These are phyloP conservation scores for Lasiosphaeria ovina DNA, from an alignment of 495 filamentous ascomycete species.

Conservation along the genomic window DNA sequence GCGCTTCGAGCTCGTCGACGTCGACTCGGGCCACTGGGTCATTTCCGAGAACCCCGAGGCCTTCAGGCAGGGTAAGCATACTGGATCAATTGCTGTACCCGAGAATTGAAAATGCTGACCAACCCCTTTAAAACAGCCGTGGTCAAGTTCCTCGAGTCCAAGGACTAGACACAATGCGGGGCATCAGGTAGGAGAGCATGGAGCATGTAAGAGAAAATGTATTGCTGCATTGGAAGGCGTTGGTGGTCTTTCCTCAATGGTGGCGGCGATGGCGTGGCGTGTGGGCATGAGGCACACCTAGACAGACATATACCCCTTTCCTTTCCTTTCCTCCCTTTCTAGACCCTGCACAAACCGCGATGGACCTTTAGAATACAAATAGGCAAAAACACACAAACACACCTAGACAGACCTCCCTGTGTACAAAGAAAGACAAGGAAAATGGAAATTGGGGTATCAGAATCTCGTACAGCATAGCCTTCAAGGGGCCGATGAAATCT, in stretches of 20 bases:
- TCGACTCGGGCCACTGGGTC: conserved; percentile 91
- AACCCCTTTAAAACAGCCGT: conserved; percentile 44
- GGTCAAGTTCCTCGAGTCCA: conserved; percentile 59
- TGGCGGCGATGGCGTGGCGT: no score
- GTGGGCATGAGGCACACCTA: neutral
- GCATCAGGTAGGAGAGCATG: no score
- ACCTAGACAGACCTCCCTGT: no score
- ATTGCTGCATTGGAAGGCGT: neutral
- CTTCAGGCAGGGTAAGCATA: conserved; percentile 70
- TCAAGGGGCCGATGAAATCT: neutral
- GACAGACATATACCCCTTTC: conserved; percentile 3
- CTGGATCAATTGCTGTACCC: conserved; percentile 2
- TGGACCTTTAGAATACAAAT: conserved; percentile 5
- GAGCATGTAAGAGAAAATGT: neutral
- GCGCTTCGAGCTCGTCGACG: conserved; percentile 70
- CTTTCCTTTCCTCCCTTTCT: neutral
- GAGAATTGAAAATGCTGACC: neutral
- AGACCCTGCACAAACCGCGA: neutral
- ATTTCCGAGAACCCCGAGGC: conserved; percentile 88
- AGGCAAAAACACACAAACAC: conserved; percentile 12
- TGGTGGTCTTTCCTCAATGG: no score
- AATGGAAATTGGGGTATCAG: conserved; percentile 15
- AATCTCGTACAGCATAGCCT: conserved; percentile 5
- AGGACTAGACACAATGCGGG: conserved; percentile 39
- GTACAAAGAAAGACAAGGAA: conserved; percentile 4